Evolutionary conservation across 23 red algal genomes (phyloP), one percentile per base, ranked within the genome.

Genomic region (Gracilaria gracilis): DNA sequence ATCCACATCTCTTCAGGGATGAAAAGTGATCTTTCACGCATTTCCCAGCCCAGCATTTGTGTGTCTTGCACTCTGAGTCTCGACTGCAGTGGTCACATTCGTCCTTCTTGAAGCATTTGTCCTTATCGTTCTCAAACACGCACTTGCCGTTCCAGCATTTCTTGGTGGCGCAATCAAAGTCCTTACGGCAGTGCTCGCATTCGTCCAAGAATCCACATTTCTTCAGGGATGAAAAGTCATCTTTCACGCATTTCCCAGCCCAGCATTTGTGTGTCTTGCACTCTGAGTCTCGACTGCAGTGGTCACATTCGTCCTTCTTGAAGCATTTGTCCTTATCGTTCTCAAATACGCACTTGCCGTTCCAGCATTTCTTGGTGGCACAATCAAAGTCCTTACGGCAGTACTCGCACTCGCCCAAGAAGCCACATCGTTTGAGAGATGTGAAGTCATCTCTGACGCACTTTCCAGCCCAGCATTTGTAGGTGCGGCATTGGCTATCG

Each of bases 121-220:
- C 53, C 2, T 38, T 34, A 28, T 71, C 38, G 34, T 38, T 89
- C 3, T 78, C 53, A 31, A 73, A 71, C 12, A 86, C 83, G 1
- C 83, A 86, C 83, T 86, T 86, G 32, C 53, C 14, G 1, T 86
- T 86, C 83, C 83, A 86, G 24, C 83, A 86, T 27, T 86, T 86
- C 83, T 73, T 73, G 62, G 61, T 86, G 23, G 66, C 66, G 36
- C 83, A 86, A 36, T 86, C 83, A 14, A n/a, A 40, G 47, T 86
- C 66, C 1, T 5, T 39, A 4, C 13, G 15, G n/a, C 83, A 86
- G 7, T 6, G 0, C 0, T n/a, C 36, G 51, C 83, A 86, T 24
- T 86, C 83, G 15, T 9, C 40, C n/a, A 40, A 16, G 58, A 82
- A 82, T 34, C 79, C 61, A 57, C 83, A 86, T 31, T 31, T 34